A percentile compares a stretch with the other conserved stretches of the same genome.
phyloP scores from a whole-genome alignment of 305 asterid species.

The Solanum hybrid region DNA sequence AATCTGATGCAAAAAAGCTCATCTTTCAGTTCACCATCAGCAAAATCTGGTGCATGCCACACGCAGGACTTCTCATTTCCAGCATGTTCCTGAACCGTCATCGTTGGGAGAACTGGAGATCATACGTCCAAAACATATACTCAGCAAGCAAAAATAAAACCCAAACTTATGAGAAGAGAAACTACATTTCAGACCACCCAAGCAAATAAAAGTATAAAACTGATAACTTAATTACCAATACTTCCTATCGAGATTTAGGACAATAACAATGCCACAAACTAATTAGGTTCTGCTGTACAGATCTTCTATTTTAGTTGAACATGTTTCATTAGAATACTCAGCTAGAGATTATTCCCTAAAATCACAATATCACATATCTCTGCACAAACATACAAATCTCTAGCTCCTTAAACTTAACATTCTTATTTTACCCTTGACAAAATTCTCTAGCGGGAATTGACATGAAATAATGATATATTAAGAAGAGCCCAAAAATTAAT shows the following conservation, averaged over 20 bases:
- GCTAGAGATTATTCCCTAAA: neutral
- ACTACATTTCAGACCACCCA: neutral
- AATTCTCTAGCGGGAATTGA: neutral
- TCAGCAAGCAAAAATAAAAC: neutral
- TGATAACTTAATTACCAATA: neutral
- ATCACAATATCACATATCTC: neutral
- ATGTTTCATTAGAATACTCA: neutral
- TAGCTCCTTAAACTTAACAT: neutral
- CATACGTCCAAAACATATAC: neutral
- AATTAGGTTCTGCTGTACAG: neutral
- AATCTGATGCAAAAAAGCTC: conserved; percentile 41
- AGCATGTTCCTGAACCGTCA: conserved; percentile 38
- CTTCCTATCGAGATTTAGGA: neutral
- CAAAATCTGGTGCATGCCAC: conserved; percentile 46
- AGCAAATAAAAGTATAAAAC: neutral
- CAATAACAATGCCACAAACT: neutral
- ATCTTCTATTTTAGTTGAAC: neutral
- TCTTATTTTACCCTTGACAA: neutral
- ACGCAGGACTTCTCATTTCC: conserved; percentile 46
- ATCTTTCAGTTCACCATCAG: conserved; percentile 42
- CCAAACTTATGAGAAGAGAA: neutral
- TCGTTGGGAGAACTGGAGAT: conserved; percentile 25
- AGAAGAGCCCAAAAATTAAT: neutral
- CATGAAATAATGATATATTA: neutral
- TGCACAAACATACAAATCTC: neutral